Evolutionary conservation across 2,329 filamentous ascomycete species (phyloP), one percentile per base, ranked within the genome.

Genomic region (Pseudogymnoascus sp.): DNA sequence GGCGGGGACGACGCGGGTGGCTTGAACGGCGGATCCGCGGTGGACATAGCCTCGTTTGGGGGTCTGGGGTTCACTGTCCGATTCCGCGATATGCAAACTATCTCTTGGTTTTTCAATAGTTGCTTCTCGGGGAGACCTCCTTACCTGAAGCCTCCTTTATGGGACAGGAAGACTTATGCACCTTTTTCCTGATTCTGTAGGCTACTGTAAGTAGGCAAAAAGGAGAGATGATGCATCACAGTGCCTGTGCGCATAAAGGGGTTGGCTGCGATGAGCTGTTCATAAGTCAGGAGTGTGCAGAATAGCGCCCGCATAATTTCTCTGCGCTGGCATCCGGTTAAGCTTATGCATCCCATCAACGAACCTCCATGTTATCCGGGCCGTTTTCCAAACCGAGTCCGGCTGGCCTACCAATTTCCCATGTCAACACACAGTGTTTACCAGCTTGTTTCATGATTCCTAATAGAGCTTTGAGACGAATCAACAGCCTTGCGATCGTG

Each of bases 11-110:
- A 55, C 27, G 48, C 48, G 48, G 48, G 48, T 55, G 48, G 48
- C 48, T 55, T 55, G 48, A 55, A 13, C 29, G 48, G 29, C 48
- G 48, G 48, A 55, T 55, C 9, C 48, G 48, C 48, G 48, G 48
- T 55, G 29, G 29, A 55, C 48, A 55, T 55, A 55, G 48, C 48
- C 48, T 55, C 48, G 48, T 35, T 55, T 55, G 48, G 48, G 48
- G 48, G 48, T 55, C 48, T 17, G 48, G 48, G 48, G 48, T 55
- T 55, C 48, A 55, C 48, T 21, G 15, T 55, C 29, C 48, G 48
- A 55, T 55, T 55, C 17, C 29, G 48, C 48, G 48, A 15, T 55
- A 55, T 55, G 48, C 29, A 55, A 31, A 55, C 29, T 55, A 55
- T 17, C 10, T 55, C 9, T 55, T 21, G 29, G 29, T 10, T 55